Conservation (phyloP, 2,329 filamentous ascomycete genomes). For the Lecanicillium sp. region DNA sequence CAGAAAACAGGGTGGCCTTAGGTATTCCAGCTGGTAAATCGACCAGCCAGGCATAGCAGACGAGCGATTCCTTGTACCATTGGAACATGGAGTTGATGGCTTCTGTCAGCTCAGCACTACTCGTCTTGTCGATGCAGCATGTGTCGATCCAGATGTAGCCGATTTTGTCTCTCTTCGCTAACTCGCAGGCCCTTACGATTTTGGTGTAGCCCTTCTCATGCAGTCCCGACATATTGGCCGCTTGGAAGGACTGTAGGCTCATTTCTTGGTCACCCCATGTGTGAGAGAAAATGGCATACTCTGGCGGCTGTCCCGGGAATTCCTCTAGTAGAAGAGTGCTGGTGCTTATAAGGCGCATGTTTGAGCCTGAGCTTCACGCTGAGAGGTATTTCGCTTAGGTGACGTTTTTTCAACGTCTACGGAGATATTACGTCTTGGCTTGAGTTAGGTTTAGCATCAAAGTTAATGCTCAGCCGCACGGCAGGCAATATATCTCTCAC, state of each 20-base stretch:
- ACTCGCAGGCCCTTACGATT: not conserved
- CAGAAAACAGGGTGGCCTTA: not conserved
- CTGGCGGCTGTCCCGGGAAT: conserved; percentile 7
- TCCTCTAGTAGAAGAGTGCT: too few relatives aligned
- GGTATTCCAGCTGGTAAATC: too few relatives aligned
- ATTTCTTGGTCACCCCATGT: conserved; percentile 11
- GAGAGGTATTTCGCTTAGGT: too few relatives aligned
- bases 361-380: too few relatives aligned
- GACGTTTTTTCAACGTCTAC: too few relatives aligned
- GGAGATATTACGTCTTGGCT: too few relatives aligned
- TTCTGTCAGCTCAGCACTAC: conserved; percentile 17
- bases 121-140: conserved; percentile 21
- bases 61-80: conserved; percentile 14
- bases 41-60: conserved; percentile 17
- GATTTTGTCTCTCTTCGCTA: conserved; percentile 7
- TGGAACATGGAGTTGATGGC: conserved; percentile 19
- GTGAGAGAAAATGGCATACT: conserved; percentile 18
- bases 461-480: too few relatives aligned
- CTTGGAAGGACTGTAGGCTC: too few relatives aligned
- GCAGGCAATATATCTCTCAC: too few relatives aligned
- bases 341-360: too few relatives aligned
- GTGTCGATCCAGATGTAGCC: conserved; percentile 20
- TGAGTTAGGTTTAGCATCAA: too few relatives aligned
- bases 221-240: not conserved
- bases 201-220: not conserved